phyloP scores from a whole-genome alignment of 2,329 filamentous ascomycete genomes.

The Fusarium pseudograminearum region DNA sequence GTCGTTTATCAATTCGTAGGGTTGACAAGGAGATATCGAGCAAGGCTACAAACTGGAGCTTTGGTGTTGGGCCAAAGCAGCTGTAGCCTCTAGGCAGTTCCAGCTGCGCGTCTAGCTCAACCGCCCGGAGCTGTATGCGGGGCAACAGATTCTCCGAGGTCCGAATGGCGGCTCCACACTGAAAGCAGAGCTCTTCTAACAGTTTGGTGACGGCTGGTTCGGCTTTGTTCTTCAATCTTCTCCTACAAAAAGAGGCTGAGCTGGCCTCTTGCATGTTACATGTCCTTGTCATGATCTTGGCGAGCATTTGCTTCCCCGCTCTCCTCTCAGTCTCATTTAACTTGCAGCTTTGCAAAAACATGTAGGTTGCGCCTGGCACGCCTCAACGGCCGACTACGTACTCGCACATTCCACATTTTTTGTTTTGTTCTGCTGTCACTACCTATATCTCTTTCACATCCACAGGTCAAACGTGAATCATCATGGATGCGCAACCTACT shows the following conservation, averaged over 20 bases:
- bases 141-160: constrained; percentile 45
- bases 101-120: constrained; percentile 56
- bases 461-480: constrained; percentile 37
- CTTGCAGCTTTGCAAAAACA: constrained; percentile 39
- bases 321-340: constrained; percentile 26
- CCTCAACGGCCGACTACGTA: constrained; percentile 33
- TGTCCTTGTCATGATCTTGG: constrained; percentile 39
- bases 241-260: constrained; percentile 45
- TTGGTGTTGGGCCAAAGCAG: constrained; percentile 50
- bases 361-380: constrained; percentile 47
- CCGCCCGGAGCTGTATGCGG: constrained; percentile 44
- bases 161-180: constrained; percentile 29
- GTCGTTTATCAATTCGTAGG: constrained; percentile 42
- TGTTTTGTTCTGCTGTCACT: constrained; percentile 19
- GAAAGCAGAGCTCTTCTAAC: constrained; percentile 30
- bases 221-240: constrained; percentile 45
- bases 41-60: constrained; percentile 52
- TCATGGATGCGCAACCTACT: constrained; percentile 47
- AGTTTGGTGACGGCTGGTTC: constrained; percentile 45
- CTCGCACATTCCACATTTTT: constrained; percentile 16
- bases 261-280: constrained; percentile 48
- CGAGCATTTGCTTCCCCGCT: constrained; percentile 40
- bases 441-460: constrained; percentile 32
- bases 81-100: constrained; percentile 52
- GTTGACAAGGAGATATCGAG: constrained; percentile 44